Evolutionary conservation across 2,329 filamentous ascomycete genomes (phyloP).

Genomic region (Fusarium papillatum): DNA sequence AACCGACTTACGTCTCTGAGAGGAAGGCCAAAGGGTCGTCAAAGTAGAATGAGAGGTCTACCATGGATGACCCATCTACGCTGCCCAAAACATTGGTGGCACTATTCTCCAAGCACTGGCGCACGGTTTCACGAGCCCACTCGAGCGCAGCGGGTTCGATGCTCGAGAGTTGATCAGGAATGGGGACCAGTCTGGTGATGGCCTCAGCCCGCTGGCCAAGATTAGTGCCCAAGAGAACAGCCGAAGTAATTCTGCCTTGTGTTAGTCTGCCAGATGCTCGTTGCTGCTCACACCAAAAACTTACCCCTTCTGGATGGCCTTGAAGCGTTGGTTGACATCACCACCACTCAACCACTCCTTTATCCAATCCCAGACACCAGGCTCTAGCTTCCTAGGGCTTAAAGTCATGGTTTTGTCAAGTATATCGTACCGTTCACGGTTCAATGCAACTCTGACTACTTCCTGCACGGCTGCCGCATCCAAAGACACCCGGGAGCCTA

Average conservation of each 20-base stretch:
- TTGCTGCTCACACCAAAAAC: background rate
- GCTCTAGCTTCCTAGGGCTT: background rate
- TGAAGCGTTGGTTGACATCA: constrained; percentile 4
- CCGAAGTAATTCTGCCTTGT: constrained; percentile 6
- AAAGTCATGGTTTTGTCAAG: constrained; percentile 10
- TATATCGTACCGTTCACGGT: background rate
- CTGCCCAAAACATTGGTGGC: background rate
- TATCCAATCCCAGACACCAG: constrained; percentile 25
- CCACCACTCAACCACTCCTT: constrained; percentile 12
- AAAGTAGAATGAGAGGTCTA: constrained; percentile 33
- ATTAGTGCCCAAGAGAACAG: constrained; percentile 9
- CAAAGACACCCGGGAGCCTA: background rate
- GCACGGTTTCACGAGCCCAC: constrained; percentile 24
- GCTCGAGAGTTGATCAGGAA: background rate
- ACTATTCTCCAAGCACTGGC: background rate
- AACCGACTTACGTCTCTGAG: constrained; percentile 13
- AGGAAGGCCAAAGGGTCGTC: constrained; percentile 14
- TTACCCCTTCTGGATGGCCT: constrained; percentile 5
- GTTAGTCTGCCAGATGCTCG: constrained; percentile 1
- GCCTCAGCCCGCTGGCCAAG: constrained; percentile 10
- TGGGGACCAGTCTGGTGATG: constrained; percentile 14
- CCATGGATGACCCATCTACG: constrained; percentile 23
- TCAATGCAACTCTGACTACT: constrained; percentile 24
- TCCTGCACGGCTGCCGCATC: background rate
- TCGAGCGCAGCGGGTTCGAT: background rate